Evolutionary conservation across 352 stramenopile species (phyloP), one percentile per base, ranked within the genome.

Genomic region (Pythium biforme): DNA sequence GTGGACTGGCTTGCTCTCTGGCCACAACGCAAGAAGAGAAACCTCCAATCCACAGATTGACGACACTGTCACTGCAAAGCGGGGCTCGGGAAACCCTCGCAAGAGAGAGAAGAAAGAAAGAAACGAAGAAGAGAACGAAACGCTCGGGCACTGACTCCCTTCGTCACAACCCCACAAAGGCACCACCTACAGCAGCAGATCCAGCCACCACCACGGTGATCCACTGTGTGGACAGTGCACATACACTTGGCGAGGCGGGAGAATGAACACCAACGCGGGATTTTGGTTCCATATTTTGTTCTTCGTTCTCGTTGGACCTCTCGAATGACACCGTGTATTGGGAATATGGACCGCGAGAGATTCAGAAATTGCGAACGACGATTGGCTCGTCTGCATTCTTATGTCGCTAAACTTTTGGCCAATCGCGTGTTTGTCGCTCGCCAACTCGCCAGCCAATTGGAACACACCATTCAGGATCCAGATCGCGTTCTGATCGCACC

Each of bases 371-470:
- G 31, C 31, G 31, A 37, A 37, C 31, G 31, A 37, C 31, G 7
- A 66, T 55, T 59, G 59, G 50, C 43, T 59, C 59, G 26, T 66
- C 59, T 67, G 50, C 20, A 29, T 10, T 25, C 47, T 54, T 54
- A 54, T 54, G 47, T 54, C 47, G 25, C 14, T 25, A 19, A 22
- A 2, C 1, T 54, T 54, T 54, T 8, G 26, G 7, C 47, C 47
- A 54, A 54, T 54, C 0, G 4, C 26, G 14, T 2, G 31, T 12
- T 37, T 37, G 31, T 37, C 10, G 8, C 31, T 11, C 8, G 10
- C 14, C 31, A 11, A 8, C 8, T 1, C 31, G 1, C 22, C 43
- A 29, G 22, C 45, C 23, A 34, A 51, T 51, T 23, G 14, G 23
- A 33, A 12, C 10, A 2, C 15, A n/a, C 9, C 11, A 19, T 31